phyloP scores from a whole-genome alignment of 1,139 yeast genomes.

The Diutina mesorugosa region DNA sequence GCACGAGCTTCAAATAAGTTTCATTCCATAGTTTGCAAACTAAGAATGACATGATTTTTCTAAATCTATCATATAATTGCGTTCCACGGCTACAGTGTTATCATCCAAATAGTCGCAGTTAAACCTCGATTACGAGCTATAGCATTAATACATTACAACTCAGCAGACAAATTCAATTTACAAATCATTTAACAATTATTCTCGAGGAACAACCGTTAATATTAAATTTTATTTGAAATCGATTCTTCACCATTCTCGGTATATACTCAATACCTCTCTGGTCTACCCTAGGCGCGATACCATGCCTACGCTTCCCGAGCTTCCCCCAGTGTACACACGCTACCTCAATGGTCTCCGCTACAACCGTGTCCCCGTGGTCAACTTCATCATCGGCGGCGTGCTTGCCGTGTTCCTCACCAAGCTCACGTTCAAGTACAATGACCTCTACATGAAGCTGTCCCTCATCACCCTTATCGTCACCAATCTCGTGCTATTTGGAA shows the following conservation, averaged over 20 bases:
- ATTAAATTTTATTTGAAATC: too few species aligned
- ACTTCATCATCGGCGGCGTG: conserved; percentile 36
- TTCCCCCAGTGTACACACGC: conserved; percentile 8
- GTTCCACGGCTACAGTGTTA: too few species aligned
- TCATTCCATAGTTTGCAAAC: too few species aligned
- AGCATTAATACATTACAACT: too few species aligned
- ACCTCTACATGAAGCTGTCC: conserved; percentile 54
- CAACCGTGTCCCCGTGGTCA: conserved; percentile 36
- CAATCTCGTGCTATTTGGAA: conserved; percentile 69
- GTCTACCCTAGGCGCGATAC: background rate
- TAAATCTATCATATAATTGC: too few species aligned
- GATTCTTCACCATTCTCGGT: background rate
- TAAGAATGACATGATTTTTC: too few species aligned
- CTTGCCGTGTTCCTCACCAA: conserved; percentile 37
- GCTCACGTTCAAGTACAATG: conserved; percentile 45
- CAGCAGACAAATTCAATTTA: too few species aligned
- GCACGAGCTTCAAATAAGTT: too few species aligned
- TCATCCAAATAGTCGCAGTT: too few species aligned
- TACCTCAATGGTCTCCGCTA: conserved; percentile 22
- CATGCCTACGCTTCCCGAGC: background rate
- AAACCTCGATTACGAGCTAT: too few species aligned
- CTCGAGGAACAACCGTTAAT: too few species aligned
- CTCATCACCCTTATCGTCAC: conserved; percentile 73
- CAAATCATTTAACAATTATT: too few species aligned
- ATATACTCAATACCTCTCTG: background rate